phyloP scores from a whole-genome alignment of 1,284 basidiomycete species.

The Austropuccinia psidii region DNA sequence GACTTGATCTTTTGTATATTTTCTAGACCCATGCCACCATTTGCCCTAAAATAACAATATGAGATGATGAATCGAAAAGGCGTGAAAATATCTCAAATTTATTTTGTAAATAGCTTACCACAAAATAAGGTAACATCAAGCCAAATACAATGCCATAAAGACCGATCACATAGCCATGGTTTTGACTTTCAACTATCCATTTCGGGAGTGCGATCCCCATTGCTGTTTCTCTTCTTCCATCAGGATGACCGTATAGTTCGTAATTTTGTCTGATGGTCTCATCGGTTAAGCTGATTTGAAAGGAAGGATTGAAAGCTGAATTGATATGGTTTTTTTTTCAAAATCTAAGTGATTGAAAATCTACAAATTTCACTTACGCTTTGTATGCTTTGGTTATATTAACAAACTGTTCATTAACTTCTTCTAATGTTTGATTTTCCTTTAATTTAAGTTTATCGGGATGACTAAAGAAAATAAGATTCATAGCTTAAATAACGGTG shows the following conservation, averaged over 20 bases:
- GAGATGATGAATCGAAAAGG: background rate
- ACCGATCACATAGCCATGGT: constrained; percentile 82
- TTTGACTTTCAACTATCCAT: constrained; percentile 87
- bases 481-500: background rate
- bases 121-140: constrained; percentile 73
- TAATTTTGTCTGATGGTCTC: constrained; percentile 86
- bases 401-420: constrained; percentile 81
- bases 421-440: constrained; percentile 75
- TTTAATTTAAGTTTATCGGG: constrained; percentile 87
- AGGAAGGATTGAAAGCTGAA: background rate
- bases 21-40: constrained; percentile 95
- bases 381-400: constrained; percentile 98
- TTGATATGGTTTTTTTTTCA: background rate
- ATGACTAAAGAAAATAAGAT: constrained; percentile 57
- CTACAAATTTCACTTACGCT: constrained; percentile 54
- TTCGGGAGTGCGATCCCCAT: constrained; percentile 93
- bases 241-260: constrained; percentile 86
- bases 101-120: constrained; percentile 53
- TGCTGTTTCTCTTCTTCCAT: constrained; percentile 86
- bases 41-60: constrained; percentile 55
- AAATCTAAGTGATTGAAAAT: background rate
- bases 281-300: constrained; percentile 66
- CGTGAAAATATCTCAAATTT: background rate
- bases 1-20: constrained; percentile 87
- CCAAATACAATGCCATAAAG: constrained; percentile 82